Percentiles rank a stretch among this genome's conserved stretches.
These are phyloP conservation scores for Salix koriyanagi DNA, from an alignment of 345 rosid species.

Conservation along the genomic window DNA sequence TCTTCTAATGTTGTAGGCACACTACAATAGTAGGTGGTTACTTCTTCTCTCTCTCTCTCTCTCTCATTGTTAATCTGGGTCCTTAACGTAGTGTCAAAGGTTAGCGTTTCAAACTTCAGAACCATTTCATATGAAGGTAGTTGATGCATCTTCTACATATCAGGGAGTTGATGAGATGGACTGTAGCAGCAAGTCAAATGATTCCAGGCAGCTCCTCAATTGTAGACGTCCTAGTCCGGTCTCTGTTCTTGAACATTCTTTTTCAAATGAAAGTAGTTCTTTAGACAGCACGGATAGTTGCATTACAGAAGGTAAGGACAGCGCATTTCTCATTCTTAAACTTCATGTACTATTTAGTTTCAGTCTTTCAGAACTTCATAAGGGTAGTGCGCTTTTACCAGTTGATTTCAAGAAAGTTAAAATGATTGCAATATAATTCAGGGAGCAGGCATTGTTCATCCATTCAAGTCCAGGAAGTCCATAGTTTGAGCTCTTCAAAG, in stretches of 20 bases:
- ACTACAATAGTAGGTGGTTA: not conserved
- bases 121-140: not conserved
- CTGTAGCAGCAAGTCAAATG: constrained; percentile 31
- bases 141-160: constrained; percentile 8
- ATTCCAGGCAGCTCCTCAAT: constrained; percentile 30
- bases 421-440: constrained; percentile 20
- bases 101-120: not conserved
- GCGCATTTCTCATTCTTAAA: not conserved
- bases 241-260: constrained; percentile 57
- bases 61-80: too few relatives aligned
- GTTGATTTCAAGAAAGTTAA: constrained; percentile 2
- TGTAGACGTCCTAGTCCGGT: constrained; percentile 63
- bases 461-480: constrained; percentile 46
- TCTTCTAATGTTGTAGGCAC: not conserved
- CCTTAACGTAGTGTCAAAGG: not conserved
- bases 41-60: not conserved
- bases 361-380: too few relatives aligned
- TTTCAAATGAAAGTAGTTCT: constrained; percentile 60
- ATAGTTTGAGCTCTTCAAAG: constrained; percentile 36
- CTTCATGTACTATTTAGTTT: too few relatives aligned
- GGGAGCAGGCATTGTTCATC: constrained; percentile 53
- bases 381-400: not conserved
- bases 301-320: constrained; percentile 41
- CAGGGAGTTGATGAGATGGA: constrained; percentile 56
- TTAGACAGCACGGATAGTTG: constrained; percentile 52